Conservation (phyloP, 2,329 filamentous ascomycete genomes). For the Clarireedia paspali region DNA sequence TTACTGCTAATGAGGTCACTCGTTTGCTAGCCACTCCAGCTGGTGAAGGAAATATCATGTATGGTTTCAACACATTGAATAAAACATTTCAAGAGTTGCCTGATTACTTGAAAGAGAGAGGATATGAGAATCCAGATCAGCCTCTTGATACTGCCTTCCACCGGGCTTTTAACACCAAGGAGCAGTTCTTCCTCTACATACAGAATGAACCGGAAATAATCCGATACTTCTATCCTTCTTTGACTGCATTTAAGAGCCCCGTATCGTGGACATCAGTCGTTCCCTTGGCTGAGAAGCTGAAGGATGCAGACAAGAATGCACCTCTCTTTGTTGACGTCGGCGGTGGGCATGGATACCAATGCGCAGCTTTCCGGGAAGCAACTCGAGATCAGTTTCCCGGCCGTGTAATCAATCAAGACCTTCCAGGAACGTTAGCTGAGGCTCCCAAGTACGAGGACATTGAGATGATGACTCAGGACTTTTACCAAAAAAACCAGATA, state of each 20-base stretch:
- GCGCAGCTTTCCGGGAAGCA: slow-evolving; percentile 12
- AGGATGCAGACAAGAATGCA: neutral
- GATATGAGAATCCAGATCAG: neutral
- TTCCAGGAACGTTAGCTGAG: slow-evolving; percentile 24
- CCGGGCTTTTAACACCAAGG: neutral
- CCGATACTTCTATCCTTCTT: neutral
- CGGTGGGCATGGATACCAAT: slow-evolving; percentile 34
- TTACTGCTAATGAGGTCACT: neutral
- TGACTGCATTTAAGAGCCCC: neutral
- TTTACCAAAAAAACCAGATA: slow-evolving; percentile 26
- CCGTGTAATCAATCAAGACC: slow-evolving; percentile 35
- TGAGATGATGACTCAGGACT: slow-evolving; percentile 23
- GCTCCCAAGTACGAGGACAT: slow-evolving; percentile 24
- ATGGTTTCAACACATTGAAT: neutral
- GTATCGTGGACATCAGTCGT: neutral
- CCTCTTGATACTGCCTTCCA: neutral
- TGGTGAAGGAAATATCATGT: neutral
- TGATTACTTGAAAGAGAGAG: neutral
- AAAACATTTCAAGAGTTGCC: neutral
- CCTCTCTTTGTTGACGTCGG: slow-evolving; percentile 35
- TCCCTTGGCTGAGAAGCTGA: neutral
- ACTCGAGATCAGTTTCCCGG: slow-evolving; percentile 30
- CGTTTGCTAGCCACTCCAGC: neutral
- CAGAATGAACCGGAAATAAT: neutral
- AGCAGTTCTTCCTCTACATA: neutral